phyloP scores from a whole-genome alignment of 768 basidiomycete genomes.

The Mycena latifolia region DNA sequence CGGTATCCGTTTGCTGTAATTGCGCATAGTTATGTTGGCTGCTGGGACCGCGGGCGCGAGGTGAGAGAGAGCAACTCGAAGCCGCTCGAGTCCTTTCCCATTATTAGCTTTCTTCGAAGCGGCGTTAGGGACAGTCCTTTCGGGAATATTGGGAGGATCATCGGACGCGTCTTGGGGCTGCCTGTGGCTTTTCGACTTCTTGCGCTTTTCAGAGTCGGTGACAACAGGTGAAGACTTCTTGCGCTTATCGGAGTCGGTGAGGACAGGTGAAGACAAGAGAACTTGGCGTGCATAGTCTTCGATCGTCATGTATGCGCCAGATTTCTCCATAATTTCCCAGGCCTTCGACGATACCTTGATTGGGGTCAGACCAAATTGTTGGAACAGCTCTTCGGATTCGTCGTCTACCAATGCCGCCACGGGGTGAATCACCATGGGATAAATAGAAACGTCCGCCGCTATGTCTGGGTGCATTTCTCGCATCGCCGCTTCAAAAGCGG shows the following conservation, averaged over 20 bases:
- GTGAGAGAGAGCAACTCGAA: background rate
- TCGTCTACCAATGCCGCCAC: too few species aligned
- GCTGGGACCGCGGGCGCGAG: background rate
- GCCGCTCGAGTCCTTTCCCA: constrained; percentile 1
- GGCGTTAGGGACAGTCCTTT: too few species aligned
- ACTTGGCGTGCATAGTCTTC: constrained; percentile 2
- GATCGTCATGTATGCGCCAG: constrained; percentile 5
- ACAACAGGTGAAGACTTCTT: too few species aligned
- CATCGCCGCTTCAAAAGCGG: constrained; percentile 13
- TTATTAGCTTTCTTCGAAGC: too few species aligned
- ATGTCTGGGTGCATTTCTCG: constrained; percentile 1
- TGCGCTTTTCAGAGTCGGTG: too few species aligned
- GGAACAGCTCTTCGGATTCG: constrained; percentile 2
- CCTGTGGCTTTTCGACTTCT: too few species aligned
- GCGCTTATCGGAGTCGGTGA: too few species aligned
- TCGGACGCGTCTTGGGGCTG: background rate
- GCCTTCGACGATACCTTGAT: background rate
- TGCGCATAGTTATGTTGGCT: background rate
- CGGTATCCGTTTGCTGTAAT: background rate
- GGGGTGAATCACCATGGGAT: too few species aligned
- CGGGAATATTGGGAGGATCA: too few species aligned
- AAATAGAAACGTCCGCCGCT: background rate
- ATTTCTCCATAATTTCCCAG: constrained; percentile 2
- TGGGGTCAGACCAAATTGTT: constrained; percentile 1
- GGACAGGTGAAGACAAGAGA: constrained; percentile 1